Base-by-base conservation (phyloP, 129 eudicot species). In the Tagetes patula region DNA sequence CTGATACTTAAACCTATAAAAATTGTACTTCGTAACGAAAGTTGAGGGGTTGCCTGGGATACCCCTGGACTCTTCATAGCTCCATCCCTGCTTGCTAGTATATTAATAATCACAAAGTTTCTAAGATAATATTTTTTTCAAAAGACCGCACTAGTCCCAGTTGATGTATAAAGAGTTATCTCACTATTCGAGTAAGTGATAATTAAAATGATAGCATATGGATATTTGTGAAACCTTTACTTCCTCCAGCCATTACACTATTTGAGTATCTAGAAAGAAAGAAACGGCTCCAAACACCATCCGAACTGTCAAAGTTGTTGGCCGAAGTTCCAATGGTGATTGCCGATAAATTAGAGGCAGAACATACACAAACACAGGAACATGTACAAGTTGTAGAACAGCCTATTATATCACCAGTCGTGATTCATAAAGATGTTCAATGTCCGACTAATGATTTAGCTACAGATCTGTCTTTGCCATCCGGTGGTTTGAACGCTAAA, bases 301-400 rank as follows among this genome's bases (percentile, higher is more conserved):
- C 89, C 9, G 96, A 93, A 66, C 84, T 65, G 76, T 52, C 85
- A 67, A 85, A 84, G 73, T 54, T 87, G 77, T 62, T 93, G 80
- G 73, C 67, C 6, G 91, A 89, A 65, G 75, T 87, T 43, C 98
- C 98, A 37, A 84, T 82, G 72, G 98, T 93, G 56, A 83, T 74
- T 45, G 92, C 92, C 13, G 98, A 87, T 53, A 82, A 65, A 34
- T 53, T 87, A 63, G 95, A 87, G 55, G 82, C 86, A 40, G 88
- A 84, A 64, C 71, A 49, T 74, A 73, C 68, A 27, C 68, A 65
- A n/a, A 67, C 58, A 39, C 77, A 46, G 71, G 82, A 71, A 63
- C 72, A 64, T 3, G 10, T 41, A 33, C 49, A 71, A 42, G 75
- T 71, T 46, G 42, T 55, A 64, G 8, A 78, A 34, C 41, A 71